A percentile compares a stretch with the other conserved stretches of the same genome.
Evolutionary conservation across 2,329 filamentous ascomycete genomes (phyloP).

Genomic region (Ambrosiella beaveri): DNA sequence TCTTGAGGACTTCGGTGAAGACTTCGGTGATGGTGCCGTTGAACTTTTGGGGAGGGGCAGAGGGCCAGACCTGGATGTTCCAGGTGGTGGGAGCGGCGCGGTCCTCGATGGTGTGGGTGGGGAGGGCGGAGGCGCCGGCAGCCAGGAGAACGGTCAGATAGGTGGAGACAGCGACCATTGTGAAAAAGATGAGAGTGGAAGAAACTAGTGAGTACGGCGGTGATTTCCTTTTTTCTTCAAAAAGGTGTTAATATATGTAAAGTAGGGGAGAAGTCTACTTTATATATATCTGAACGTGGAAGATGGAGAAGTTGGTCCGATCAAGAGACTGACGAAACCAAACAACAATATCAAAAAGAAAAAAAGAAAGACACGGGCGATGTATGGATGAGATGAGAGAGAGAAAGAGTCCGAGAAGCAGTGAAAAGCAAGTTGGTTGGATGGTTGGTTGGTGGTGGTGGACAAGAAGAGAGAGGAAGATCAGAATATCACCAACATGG

Average conservation of each 20-base stretch:
- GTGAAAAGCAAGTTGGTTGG: no score
- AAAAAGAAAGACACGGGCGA: neutral
- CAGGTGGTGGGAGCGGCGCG: slow-evolving; percentile 4
- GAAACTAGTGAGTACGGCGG: neutral
- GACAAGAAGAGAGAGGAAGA: no score
- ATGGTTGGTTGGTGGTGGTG: no score
- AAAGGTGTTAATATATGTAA: neutral
- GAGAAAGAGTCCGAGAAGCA: no score
- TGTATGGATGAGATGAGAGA: neutral
- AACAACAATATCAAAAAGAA: neutral
- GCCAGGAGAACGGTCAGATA: slow-evolving; percentile 9
- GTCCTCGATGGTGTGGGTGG: neutral
- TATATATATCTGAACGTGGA: neutral
- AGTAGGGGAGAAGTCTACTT: neutral
- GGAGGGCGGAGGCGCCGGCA: slow-evolving; percentile 8
- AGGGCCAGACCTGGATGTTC: slow-evolving; percentile 6
- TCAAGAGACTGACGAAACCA: neutral
- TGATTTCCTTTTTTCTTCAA: no score
- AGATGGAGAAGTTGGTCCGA: no score
- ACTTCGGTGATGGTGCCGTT: slow-evolving; percentile 3
- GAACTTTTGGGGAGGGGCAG: slow-evolving; percentile 1
- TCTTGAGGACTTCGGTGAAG: slow-evolving; percentile 3
- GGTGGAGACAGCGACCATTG: slow-evolving; percentile 12
- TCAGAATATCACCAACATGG: no score
- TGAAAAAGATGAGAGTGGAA: slow-evolving; percentile 12